Evolutionary conservation across 495 filamentous ascomycete species (phyloP).

Genomic region (Penicillium paxilli): DNA sequence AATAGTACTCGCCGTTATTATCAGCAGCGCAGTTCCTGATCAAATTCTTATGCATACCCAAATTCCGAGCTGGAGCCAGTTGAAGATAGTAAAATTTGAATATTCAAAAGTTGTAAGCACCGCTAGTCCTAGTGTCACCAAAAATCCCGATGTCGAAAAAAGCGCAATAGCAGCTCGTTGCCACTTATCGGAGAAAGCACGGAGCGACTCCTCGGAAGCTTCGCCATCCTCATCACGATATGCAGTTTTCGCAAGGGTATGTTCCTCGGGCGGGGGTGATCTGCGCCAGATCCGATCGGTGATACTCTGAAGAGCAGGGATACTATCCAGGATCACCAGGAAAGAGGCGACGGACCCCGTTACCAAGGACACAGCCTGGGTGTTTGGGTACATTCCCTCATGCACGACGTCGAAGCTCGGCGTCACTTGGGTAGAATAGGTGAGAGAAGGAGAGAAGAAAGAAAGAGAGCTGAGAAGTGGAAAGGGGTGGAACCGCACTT

Average conservation of each 20-base stretch:
- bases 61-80: conserved; percentile 36
- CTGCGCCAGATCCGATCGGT: conserved; percentile 16
- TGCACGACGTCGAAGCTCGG: conserved; percentile 7
- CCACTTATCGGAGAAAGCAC: conserved; percentile 31
- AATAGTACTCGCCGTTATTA: neutral
- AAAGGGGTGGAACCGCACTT: neutral
- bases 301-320: conserved; percentile 26
- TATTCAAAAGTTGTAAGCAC: conserved; percentile 18
- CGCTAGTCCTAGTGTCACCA: conserved; percentile 20
- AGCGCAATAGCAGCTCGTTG: conserved; percentile 20
- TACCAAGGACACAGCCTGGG: conserved; percentile 15
- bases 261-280: conserved; percentile 19
- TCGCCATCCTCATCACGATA: conserved; percentile 36
- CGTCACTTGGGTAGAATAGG: neutral
- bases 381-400: conserved; percentile 26
- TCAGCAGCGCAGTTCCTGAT: neutral
- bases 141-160: conserved; percentile 18
- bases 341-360: conserved; percentile 26
- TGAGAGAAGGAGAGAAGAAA: neutral
- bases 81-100: conserved; percentile 3
- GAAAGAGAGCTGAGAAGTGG: neutral
- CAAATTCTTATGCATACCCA: conserved; percentile 34
- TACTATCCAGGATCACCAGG: conserved; percentile 21
- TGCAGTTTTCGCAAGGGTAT: conserved; percentile 15
- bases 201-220: conserved; percentile 29